A percentile compares a stretch with the other conserved stretches of the same genome.
Evolutionary conservation across 139 green algal species (phyloP).

Genomic region (Trebouxia sp.): DNA sequence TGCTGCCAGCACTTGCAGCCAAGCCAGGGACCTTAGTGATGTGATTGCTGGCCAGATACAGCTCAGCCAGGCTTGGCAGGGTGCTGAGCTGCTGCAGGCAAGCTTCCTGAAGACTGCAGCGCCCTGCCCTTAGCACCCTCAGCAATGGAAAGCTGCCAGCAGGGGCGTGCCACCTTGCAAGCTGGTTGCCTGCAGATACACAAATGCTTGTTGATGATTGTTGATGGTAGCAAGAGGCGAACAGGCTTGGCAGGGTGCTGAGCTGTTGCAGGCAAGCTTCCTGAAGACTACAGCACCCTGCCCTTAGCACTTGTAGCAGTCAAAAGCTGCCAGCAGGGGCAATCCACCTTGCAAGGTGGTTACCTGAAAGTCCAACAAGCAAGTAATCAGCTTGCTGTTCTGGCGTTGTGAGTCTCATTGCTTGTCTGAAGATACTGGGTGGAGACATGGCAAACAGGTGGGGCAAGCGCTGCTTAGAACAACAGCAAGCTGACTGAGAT

Average conservation of each 20-base stretch:
- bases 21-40: neutral
- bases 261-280: conserved; percentile 1
- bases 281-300: neutral
- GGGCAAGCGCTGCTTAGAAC: too few relatives aligned
- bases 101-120: neutral
- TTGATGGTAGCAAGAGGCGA: too few relatives aligned
- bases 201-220: neutral
- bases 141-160: neutral
- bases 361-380: neutral
- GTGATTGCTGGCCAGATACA: conserved; percentile 18
- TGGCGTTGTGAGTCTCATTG: too few relatives aligned
- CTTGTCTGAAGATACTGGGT: too few relatives aligned
- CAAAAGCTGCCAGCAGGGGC: neutral
- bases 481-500: too few relatives aligned
- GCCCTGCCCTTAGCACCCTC: neutral
- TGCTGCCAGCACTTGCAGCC: neutral
- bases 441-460: too few relatives aligned
- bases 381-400: too few relatives aligned
- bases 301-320: neutral
- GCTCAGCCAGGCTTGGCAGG: conserved; percentile 1
- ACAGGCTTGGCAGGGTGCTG: neutral
- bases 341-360: neutral
- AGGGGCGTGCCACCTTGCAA: neutral
- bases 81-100: conserved; percentile 7
- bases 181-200: conserved; percentile 9